Base-by-base conservation (phyloP, 2,329 filamentous ascomycete genomes). In the Nemania sp. region DNA sequence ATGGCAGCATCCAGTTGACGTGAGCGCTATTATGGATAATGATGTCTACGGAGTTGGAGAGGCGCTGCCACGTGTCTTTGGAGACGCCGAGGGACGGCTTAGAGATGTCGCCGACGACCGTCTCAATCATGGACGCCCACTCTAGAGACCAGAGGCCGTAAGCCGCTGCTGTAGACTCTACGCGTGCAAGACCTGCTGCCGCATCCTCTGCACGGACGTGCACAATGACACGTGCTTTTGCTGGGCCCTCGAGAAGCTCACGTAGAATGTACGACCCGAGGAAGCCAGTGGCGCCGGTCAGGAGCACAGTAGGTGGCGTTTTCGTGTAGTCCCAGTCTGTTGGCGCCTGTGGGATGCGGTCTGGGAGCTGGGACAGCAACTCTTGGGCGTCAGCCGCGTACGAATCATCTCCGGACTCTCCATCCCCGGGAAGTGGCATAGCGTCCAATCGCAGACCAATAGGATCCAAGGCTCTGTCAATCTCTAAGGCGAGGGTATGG, bases 211-310 rank as follows among this genome's bases (percentile, higher is more conserved):
- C 72, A 46, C 91, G 86, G 3, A 96, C 87, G 52, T 92, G 86
- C 0, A 86, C 85, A 52, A 96, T 84, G 8, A 96, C 78, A 61
- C 12, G 26, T 6, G 26, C 26, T 12, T 28, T 6, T 4, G 4
- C 8, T 4, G 8, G 3, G 8, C 28, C 28, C 9, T 81, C 80
- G 1, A 97, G 78, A 1, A 96, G 72, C 50, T 96, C 90, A 50
- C 81, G 81, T 26, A 95, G 75, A 9, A 97, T 77, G 66, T 91
- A 95, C 0, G 89, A 82, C 23, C 92, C 92, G 17, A 97, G 73
- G 77, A 97, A 97, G 2, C 92, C 92, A 5, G 92, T 97, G 3
- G 90, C 91, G 37, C 93, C 91, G 2, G 92, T 97, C 5, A 97
- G 74, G 70, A 97, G 89, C 9, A 94, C 79, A 0, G 86, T 91